Evolutionary conservation across 2,329 filamentous ascomycete genomes (phyloP), one percentile per base, ranked within the genome.

Genomic region (Sarocladiaceae sp.): DNA sequence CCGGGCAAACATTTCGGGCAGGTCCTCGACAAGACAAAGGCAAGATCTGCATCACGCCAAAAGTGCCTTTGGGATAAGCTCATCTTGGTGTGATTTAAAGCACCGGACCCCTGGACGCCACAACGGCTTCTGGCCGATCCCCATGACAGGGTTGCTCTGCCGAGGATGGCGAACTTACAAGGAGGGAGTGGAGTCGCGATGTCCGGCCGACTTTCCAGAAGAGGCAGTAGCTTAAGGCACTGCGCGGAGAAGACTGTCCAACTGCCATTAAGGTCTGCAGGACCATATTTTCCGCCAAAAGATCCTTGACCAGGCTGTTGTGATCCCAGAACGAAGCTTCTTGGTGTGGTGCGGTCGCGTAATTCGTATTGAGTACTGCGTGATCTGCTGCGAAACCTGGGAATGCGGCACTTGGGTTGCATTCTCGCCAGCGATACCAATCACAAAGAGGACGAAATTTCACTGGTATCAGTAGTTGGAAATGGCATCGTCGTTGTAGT

Each of bases 1-100:
- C n/a, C n/a, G n/a, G n/a, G n/a, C n/a, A n/a, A n/a, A 44, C 26
- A 5, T 4, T 48, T 48, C 44, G 13, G 44, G 44, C 44, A 48
- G 44, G 44, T 48, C 10, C 3, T 33, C 33, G 18, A 4, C n/a
- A 18, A 12, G n/a, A 22, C 22, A 13, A 22, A 18, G 44, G 17
- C 40, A 46, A 28, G 40, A 46, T 46, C 40, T 12, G 6, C 40
- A 18, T 18, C 25, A 28, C 4, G 10, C 11, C 40, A 46, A 46
- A 46, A 46, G 40, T 46, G 25, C 40, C 40, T 4, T 4, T 3
- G 17, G 37, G 37, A 40, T 40, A 40, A 40, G 37, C 11, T 40
- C 18, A 17, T 37, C 18, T 17, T 37, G 6, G 6, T 10, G 33
- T 10, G 33, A 36, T 6, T 5, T 5, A 7, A 36, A 36, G 15